Percentiles rank a stretch among this genome's conserved stretches.
Conservation (phyloP, 495 filamentous ascomycete genomes). For the Neurospora sp. region DNA sequence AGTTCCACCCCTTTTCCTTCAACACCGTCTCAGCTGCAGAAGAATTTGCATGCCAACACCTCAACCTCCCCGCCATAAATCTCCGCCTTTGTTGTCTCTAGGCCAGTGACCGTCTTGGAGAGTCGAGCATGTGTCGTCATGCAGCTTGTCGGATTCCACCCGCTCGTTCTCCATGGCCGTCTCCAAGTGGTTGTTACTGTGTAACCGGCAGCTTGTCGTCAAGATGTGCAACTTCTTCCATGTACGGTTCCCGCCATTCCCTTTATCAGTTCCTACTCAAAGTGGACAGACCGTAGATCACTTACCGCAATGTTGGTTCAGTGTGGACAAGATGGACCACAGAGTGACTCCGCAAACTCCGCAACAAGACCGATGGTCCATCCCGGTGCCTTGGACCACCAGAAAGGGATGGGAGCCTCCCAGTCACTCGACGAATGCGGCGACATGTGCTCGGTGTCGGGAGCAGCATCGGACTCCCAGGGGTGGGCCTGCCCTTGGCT, state of each 20-base stretch:
- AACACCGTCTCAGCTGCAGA: neutral
- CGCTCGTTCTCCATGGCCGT: neutral
- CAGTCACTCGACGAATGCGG: neutral
- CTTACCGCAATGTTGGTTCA: neutral
- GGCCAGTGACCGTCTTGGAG: neutral
- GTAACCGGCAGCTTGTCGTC: neutral
- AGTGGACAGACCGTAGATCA: neutral
- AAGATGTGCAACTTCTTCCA: neutral
- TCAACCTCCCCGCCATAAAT: neutral
- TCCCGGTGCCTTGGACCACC: neutral
- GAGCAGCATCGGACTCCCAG: neutral
- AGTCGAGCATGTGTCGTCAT: neutral
- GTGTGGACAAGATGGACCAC: neutral
- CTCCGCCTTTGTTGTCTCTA: neutral
- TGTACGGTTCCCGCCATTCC: neutral
- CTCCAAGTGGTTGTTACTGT: neutral
- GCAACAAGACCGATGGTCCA: neutral
- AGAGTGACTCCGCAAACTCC: neutral
- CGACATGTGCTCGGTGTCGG: neutral
- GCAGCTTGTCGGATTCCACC: neutral
- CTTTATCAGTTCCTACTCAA: neutral
- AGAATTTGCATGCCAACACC: neutral
- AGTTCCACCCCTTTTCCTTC: neutral
- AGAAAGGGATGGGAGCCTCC: neutral
- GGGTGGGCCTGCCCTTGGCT: neutral